These are phyloP conservation scores for Clohesyomyces aquaticus DNA, from an alignment of 495 filamentous ascomycete species.

Conservation along the genomic window DNA sequence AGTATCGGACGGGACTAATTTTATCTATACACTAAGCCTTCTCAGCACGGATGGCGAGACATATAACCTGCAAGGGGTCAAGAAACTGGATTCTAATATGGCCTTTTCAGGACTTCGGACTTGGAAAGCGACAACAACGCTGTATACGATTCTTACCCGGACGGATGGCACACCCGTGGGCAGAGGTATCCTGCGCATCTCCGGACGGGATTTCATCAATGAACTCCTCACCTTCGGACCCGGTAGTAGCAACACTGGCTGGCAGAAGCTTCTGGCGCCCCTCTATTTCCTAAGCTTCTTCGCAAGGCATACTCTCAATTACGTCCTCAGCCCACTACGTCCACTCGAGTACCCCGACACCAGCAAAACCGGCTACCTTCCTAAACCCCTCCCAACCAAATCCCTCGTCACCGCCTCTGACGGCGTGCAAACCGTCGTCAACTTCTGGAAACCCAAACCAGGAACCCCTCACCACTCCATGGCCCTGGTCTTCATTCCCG, in stretches of 20 bases:
- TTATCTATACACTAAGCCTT: conserved; percentile 67
- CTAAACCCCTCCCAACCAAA: conserved; percentile 50
- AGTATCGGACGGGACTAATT: conserved; percentile 59
- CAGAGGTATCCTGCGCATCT: conserved; percentile 63
- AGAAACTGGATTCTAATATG: conserved; percentile 63
- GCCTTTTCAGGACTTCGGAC: conserved; percentile 57
- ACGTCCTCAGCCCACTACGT: conserved; percentile 61
- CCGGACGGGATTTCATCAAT: conserved; percentile 57
- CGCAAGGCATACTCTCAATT: conserved; percentile 55
- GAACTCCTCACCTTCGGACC: conserved; percentile 56
- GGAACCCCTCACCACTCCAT: conserved; percentile 12
- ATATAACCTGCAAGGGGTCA: conserved; percentile 64
- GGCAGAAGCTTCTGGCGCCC: not conserved
- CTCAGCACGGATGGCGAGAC: conserved; percentile 54
- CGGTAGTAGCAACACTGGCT: not conserved
- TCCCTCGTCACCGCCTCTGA: conserved; percentile 51
- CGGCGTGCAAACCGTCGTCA: conserved; percentile 57
- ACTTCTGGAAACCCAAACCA: conserved; percentile 58
- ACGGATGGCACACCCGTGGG: conserved; percentile 55
- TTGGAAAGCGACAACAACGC: conserved; percentile 66
- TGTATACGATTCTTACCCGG: conserved; percentile 58
- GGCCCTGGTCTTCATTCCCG: conserved; percentile 58
- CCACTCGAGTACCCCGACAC: conserved; percentile 58
- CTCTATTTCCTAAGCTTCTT: conserved; percentile 52
- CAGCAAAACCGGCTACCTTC: conserved; percentile 52